These are phyloP conservation scores for Trichaptum fuscoviolaceum DNA, from an alignment of 768 basidiomycete species.

Conservation along the genomic window DNA sequence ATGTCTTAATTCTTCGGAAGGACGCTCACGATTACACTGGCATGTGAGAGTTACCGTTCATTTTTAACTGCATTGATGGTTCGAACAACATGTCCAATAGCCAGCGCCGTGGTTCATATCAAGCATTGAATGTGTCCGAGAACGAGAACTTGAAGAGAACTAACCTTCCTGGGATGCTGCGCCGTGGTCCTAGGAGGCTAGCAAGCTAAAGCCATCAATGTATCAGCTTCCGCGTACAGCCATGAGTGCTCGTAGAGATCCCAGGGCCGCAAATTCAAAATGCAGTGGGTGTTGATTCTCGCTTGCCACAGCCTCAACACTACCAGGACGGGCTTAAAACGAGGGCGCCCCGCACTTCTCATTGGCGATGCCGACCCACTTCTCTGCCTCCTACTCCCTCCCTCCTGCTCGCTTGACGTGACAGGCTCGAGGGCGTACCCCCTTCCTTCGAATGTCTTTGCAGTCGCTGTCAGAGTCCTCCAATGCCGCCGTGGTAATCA, in stretches of 20 bases:
- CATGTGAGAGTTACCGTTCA: too few species aligned
- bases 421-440: too few species aligned
- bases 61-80: too few species aligned
- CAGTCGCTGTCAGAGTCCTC: neutral
- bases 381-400: neutral
- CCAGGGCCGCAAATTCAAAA: neutral
- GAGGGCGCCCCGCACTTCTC: neutral
- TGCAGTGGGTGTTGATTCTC: neutral
- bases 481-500: neutral
- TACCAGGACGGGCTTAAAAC: neutral
- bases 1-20: too few species aligned
- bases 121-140: too few species aligned
- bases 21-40: too few species aligned
- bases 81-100: too few species aligned
- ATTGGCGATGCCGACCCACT: neutral
- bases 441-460: neutral
- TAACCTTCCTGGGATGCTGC: too few species aligned
- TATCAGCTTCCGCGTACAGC: neutral
- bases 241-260: neutral
- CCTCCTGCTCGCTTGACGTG: too few species aligned
- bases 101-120: too few species aligned
- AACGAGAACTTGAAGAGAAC: too few species aligned
- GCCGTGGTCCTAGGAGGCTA: too few species aligned
- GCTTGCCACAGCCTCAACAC: neutral
- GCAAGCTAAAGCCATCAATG: neutral